Base-by-base conservation (phyloP, 345 rosid genomes). In the thale cress (Arabidopsis thaliana) region DNA sequence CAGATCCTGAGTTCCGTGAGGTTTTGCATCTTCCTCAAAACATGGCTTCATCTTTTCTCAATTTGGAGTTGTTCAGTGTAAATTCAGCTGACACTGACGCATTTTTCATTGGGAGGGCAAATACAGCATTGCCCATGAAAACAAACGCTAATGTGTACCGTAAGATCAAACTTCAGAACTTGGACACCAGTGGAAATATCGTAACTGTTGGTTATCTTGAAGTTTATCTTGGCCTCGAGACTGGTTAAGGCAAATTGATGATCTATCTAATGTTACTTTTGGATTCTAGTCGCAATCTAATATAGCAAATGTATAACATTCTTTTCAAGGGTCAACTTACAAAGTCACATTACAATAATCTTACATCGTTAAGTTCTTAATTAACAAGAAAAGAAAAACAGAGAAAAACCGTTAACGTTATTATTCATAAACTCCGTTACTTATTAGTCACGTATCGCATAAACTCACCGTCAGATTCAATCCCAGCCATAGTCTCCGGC, bases 401-500 rank as follows among this genome's bases (percentile, higher is more conserved):
- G 16, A 40, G 1, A 7, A 7, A 45, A 71, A 71, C 60, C 71
- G 65, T 71, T 77, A 61, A 70, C 71, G 60, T 59, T 59, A 59
- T 59, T 58, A 36, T 64, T 4, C 46, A 38, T 48, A 4, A 67
- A 69, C 50, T 36, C 68, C 25, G 56, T 72, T 41, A 67, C 45
- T 60, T 41, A 33, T 30, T 67, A 0, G 83, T 67, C 7, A 87
- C 96, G 52, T 72, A 91, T 16, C 84, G 84, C 93, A 89, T 90
- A 65, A 95, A 90, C 73, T 95, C 99, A 5, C 3, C 11, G 76
- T 95, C 99, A 0, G 77, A 67, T 71, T 91, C 97, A 44, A 95
- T 81, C 53, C 74, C 88, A 28, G 88, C 87, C 99, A 91, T 85
- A 4, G 97, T 87, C 78, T 81, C 91, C 28, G 99, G 99, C 62